phyloP scores from a whole-genome alignment of 2,329 filamentous ascomycete species.

The Aspergillus luchuensis region DNA sequence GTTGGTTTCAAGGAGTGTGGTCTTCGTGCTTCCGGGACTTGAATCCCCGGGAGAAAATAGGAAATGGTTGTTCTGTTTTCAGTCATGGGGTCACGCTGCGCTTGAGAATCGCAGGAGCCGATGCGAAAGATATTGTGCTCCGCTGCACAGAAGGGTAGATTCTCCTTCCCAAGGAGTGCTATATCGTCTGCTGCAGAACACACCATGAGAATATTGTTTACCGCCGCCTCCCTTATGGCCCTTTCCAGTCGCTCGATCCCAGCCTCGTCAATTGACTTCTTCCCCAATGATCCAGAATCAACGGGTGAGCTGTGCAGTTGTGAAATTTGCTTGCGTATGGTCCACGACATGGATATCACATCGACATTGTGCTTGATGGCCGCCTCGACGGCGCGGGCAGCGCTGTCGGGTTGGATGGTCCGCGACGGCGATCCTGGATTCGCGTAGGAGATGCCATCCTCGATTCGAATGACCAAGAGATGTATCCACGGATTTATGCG shows the following conservation, averaged over 20 bases:
- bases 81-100: conserved; percentile 2
- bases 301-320: background rate
- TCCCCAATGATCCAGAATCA: background rate
- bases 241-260: background rate
- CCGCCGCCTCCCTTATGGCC: conserved; percentile 1
- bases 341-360: conserved; percentile 12
- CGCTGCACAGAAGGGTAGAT: background rate
- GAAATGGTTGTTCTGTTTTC: background rate
- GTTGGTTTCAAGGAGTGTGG: too few species aligned
- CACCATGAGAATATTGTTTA: background rate
- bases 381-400: conserved; percentile 3
- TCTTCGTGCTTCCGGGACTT: too few species aligned
- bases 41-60: background rate
- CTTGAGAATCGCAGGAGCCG: background rate
- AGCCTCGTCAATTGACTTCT: background rate
- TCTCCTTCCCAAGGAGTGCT: background rate
- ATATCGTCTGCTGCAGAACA: conserved; percentile 9
- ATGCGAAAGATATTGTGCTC: conserved; percentile 5
- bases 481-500: conserved; percentile 2
- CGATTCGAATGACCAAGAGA: conserved; percentile 5
- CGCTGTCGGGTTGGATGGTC: conserved; percentile 7
- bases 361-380: conserved; percentile 2
- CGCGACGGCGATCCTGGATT: background rate
- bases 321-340: background rate
- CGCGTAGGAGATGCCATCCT: conserved; percentile 3